Evolutionary conservation across 2,329 filamentous ascomycete species (phyloP).

Genomic region (Aspergillus awamori): DNA sequence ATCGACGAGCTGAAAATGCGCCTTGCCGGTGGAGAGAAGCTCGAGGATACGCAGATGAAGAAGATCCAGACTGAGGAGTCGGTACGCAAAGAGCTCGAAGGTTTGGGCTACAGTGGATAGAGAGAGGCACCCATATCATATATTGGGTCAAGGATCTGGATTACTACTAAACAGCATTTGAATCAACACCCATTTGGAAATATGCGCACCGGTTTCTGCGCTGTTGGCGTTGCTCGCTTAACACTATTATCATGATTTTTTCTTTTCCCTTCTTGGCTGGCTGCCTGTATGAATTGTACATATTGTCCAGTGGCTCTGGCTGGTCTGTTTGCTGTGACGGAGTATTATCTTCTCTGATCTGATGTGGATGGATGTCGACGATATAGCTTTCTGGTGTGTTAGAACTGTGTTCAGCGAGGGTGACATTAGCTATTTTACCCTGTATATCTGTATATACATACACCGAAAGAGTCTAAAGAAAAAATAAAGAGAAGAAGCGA

Average conservation of each 20-base stretch:
- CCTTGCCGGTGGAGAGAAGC: constrained; percentile 87
- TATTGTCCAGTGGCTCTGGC: constrained; percentile 2
- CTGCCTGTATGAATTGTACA: constrained; percentile 2
- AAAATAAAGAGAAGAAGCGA: too few relatives aligned
- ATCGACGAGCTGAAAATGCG: constrained; percentile 99
- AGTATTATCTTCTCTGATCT: constrained; percentile 3
- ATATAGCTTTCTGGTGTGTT: neutral
- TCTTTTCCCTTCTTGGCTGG: neutral
- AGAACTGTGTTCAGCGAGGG: neutral
- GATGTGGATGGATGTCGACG: neutral
- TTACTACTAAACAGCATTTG: neutral
- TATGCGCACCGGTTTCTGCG: neutral
- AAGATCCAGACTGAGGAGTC: constrained; percentile 89
- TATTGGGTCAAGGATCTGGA: neutral
- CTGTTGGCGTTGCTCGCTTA: neutral
- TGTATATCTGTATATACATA: constrained; percentile 10
- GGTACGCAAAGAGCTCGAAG: constrained; percentile 81
- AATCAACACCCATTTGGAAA: constrained; percentile 1
- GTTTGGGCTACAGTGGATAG: constrained; percentile 54
- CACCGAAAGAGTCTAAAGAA: neutral
- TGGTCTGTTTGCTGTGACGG: neutral
- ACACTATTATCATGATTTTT: neutral
- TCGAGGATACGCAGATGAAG: constrained; percentile 97
- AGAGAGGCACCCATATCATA: neutral
- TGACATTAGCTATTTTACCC: neutral